Evolutionary conservation across 345 rosid species (phyloP).

Genomic region (Populus pruinosa): DNA sequence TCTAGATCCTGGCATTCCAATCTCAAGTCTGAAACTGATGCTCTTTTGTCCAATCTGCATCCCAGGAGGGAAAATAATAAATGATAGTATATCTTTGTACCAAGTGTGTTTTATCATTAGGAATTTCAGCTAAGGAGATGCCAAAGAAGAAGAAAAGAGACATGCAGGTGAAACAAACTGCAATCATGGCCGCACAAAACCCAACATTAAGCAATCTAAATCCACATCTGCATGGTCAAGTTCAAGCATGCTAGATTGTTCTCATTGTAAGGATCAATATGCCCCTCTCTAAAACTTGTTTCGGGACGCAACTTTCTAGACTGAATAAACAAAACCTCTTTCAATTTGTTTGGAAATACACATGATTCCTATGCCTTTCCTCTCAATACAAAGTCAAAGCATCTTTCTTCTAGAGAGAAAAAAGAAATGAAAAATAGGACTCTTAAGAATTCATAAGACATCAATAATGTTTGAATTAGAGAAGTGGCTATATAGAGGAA

Average conservation of each 20-base stretch:
- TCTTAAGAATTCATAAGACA: not conserved
- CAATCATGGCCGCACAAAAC: too few species aligned
- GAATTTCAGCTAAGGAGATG: not conserved
- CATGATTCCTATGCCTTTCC: not conserved
- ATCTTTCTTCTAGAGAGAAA: not conserved
- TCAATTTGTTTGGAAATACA: not conserved
- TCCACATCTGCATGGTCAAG: not conserved
- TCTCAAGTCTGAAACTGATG: constrained; percentile 57
- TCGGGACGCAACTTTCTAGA: not conserved
- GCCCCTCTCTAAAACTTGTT: not conserved
- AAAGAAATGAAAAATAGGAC: not conserved
- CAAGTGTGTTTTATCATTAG: not conserved
- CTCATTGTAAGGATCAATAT: not conserved
- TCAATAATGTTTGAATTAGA: not conserved
- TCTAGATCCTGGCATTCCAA: constrained; percentile 77
- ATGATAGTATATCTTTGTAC: not conserved
- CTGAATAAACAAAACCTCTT: not conserved
- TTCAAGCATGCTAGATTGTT: not conserved
- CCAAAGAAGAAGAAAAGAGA: not conserved
- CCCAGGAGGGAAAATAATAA: not conserved
- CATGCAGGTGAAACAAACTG: too few species aligned
- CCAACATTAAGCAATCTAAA: not conserved
- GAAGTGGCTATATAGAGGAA: not conserved
- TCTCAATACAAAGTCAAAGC: not conserved
- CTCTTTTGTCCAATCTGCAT: constrained; percentile 70